Evolutionary conservation across 805 yeast genomes (phyloP), one percentile per base, ranked within the genome.

Genomic region (Komagataella populi): DNA sequence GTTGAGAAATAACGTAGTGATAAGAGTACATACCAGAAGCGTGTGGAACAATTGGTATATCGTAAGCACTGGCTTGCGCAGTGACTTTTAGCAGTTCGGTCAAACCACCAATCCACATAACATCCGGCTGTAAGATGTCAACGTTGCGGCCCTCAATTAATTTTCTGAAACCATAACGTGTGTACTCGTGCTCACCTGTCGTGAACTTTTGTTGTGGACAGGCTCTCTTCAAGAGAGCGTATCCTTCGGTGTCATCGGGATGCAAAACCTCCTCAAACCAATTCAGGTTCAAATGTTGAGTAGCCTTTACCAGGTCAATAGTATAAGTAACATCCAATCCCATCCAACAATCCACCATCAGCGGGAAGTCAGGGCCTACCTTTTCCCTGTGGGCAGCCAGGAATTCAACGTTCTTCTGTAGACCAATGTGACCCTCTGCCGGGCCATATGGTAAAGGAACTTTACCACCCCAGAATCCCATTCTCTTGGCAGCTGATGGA

Each of bases 271-370:
- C 78, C 58, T 74, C 79, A 62, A 71, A 73, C 78, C 78, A 74
- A 63, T 74, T 74, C 59, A 74, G 71, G 58, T 73, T 68, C 58
- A 74, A 62, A 55, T 73, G 73, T 51, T 65, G 60, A 22, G 75
- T 68, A 6, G 74, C 76, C 48, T 62, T 62, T 44, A 69, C 73
- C 44, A 74, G 63, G 46, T 74, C 74, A 56, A 74, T 73, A 10
- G 70, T 67, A 52, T 74, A 74, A n/a, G 73, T 64, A 18, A 73
- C 78, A 51, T 68, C 73, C 55, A 74, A 60, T 2, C 76, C 67
- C 79, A 74, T 74, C 67, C 73, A 74, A 60, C 79, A 74, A 57
- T 74, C 79, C 48, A 74, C 77, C 77, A 74, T 73, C 49, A 74
- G 55, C 52, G 79, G 79, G 68, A 71, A 74, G 56, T 73, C 78